Conservation (phyloP, 192 early-diverging fungal genomes). For the Coemansia sp. region DNA sequence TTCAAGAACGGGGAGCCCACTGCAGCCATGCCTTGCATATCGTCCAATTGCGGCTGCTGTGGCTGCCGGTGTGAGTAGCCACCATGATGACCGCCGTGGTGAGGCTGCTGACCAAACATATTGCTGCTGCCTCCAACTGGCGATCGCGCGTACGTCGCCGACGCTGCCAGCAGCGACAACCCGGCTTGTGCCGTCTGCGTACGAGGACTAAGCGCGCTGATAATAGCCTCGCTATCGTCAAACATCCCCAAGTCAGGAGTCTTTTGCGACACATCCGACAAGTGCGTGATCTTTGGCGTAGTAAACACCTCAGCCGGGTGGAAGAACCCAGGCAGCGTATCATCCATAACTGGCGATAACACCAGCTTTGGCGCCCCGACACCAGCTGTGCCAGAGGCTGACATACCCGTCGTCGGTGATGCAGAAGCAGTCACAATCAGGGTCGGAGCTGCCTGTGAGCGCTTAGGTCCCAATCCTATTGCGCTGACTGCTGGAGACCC, state of each 20-base stretch:
- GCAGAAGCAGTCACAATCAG: slow-evolving; percentile 29
- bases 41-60: background rate
- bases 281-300: slow-evolving; percentile 40
- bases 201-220: slow-evolving; percentile 40
- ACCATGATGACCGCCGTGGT: background rate
- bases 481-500: slow-evolving; percentile 25
- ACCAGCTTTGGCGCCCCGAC: slow-evolving; percentile 4
- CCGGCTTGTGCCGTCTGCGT: slow-evolving; percentile 54
- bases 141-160: slow-evolving; percentile 46
- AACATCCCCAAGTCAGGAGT: slow-evolving; percentile 46
- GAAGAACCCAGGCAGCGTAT: slow-evolving; percentile 33
- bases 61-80: background rate
- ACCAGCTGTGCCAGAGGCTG: background rate
- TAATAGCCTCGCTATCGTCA: slow-evolving; percentile 40
- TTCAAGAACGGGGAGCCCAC: slow-evolving; percentile 42
- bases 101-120: background rate
- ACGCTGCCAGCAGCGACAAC: slow-evolving; percentile 47
- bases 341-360: slow-evolving; percentile 17
- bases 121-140: slow-evolving; percentile 8
- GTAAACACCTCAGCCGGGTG: slow-evolving; percentile 48
- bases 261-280: slow-evolving; percentile 21
- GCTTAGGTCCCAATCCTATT: slow-evolving; percentile 23
- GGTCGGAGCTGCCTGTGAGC: slow-evolving; percentile 16
- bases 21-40: slow-evolving; percentile 9
- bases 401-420: slow-evolving; percentile 6